A percentile compares a stretch with the other conserved stretches of the same genome.
phyloP scores from a whole-genome alignment of 495 filamentous ascomycete species.

The Xylaria bambusicola region DNA sequence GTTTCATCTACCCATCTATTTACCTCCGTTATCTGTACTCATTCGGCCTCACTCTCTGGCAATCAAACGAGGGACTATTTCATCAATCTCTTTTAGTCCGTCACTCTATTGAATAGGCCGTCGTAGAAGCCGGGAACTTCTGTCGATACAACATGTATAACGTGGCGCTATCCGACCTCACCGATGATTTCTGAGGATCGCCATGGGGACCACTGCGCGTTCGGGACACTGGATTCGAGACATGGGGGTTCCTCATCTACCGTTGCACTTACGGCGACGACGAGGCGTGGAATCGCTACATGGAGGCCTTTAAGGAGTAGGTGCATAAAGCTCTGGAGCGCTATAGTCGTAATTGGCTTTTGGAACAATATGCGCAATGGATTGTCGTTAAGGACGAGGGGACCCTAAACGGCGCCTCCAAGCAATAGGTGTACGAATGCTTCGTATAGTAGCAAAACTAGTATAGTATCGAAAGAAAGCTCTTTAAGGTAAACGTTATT shows the following conservation, averaged over 20 bases:
- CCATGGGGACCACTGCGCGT: constrained; percentile 1
- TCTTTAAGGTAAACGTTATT: background rate
- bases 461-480: background rate
- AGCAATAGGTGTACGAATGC: constrained; percentile 12
- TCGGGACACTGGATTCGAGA: background rate
- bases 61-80: too few relatives aligned
- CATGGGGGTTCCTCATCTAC: constrained; percentile 26
- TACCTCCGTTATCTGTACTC: too few relatives aligned
- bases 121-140: too few relatives aligned
- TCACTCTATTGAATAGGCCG: too few relatives aligned
- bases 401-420: constrained; percentile 18
- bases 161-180: background rate
- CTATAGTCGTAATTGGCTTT: background rate
- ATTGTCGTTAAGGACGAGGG: constrained; percentile 17
- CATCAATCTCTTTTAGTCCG: too few relatives aligned
- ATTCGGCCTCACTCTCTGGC: too few relatives aligned
- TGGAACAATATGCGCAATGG: constrained; percentile 11
- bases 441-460: constrained; percentile 12
- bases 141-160: background rate
- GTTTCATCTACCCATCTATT: too few relatives aligned
- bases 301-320: background rate
- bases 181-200: background rate
- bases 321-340: background rate
- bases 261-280: constrained; percentile 22
- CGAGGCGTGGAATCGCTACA: constrained; percentile 21